These are phyloP conservation scores for Rhynchospora pubera DNA, from an alignment of 176 grass and related monocot genomes.

Conservation along the genomic window DNA sequence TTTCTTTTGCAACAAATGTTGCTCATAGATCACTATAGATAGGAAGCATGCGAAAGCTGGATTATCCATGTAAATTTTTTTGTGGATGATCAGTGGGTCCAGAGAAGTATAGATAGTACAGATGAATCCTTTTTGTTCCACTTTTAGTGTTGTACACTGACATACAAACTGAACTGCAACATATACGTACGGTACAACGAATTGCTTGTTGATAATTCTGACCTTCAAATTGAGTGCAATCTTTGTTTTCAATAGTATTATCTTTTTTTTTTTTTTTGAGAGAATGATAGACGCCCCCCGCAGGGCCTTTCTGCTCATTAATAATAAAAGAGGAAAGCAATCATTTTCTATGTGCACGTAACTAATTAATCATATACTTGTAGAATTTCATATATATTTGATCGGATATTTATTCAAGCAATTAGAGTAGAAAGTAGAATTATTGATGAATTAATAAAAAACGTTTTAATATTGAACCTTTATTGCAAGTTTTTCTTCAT, in stretches of 20 bases:
- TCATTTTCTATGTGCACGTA: not conserved
- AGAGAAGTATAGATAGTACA: not conserved
- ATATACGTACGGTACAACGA: not conserved
- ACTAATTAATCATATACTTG: too few relatives aligned
- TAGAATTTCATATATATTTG: not conserved
- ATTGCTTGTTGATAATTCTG: not conserved
- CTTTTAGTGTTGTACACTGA: not conserved
- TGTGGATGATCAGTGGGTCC: not conserved
- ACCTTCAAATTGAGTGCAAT: not conserved
- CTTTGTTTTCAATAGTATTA: too few relatives aligned
- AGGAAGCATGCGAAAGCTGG: not conserved
- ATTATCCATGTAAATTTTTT: slow-evolving; percentile 19
- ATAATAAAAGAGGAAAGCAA: not conserved
- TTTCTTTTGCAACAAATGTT: slow-evolving; percentile 6
- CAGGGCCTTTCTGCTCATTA: not conserved
- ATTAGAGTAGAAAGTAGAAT: not conserved
- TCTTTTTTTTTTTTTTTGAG: not conserved
- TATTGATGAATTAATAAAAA: not conserved
- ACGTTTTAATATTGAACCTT: not conserved
- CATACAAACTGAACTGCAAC: not conserved
- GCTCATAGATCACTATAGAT: not conserved
- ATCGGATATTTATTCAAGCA: not conserved
- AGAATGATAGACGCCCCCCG: not conserved
- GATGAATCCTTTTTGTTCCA: not conserved
- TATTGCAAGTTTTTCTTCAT: not conserved